Evolutionary conservation across 257 asterid species (phyloP).

Genomic region (Plantago elongata): DNA sequence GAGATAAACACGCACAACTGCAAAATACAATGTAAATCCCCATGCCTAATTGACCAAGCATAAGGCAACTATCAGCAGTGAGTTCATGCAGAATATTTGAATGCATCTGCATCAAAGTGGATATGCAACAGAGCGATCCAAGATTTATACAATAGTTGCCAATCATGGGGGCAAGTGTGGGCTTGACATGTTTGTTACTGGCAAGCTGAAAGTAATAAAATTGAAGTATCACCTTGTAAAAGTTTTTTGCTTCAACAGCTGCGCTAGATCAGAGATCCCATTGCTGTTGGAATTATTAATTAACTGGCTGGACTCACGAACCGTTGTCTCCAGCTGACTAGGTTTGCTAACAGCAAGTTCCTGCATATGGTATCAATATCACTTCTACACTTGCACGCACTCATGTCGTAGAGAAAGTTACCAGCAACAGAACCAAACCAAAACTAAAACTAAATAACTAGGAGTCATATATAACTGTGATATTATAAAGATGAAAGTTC

Average conservation of each 20-base stretch:
- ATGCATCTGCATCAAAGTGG: too few species aligned
- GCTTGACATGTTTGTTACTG: not conserved
- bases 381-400: too few species aligned
- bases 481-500: too few species aligned
- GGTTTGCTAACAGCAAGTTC: constrained; percentile 36
- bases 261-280: constrained; percentile 65
- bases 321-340: constrained; percentile 2
- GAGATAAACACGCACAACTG: not conserved
- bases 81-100: not conserved
- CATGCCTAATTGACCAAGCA: not conserved
- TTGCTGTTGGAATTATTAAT: constrained; percentile 26
- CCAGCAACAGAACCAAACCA: not conserved
- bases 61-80: constrained; percentile 13
- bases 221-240: constrained; percentile 56
- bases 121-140: not conserved
- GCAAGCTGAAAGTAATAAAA: constrained; percentile 6
- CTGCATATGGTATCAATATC: constrained; percentile 1
- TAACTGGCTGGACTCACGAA: constrained; percentile 32
- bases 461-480: too few species aligned
- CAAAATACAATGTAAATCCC: not conserved
- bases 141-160: not conserved
- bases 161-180: constrained; percentile 3
- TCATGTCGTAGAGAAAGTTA: constrained; percentile 8
- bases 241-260: constrained; percentile 60
- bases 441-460: too few species aligned